These are phyloP conservation scores for Fusarium succisae DNA, from an alignment of 2,329 filamentous ascomycete species.

Conservation along the genomic window DNA sequence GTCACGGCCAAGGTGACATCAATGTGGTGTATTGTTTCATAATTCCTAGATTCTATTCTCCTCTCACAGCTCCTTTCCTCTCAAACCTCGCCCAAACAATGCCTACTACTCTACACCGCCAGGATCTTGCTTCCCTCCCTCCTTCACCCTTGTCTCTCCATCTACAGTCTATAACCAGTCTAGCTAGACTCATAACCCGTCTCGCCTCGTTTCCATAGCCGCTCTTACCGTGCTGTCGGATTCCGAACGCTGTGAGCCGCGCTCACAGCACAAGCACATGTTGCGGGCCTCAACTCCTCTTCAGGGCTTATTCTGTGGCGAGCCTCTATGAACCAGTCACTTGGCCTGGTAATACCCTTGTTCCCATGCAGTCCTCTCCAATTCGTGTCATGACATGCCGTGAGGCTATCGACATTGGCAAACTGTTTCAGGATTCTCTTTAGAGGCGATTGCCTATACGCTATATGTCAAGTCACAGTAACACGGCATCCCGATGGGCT, in stretches of 20 bases:
- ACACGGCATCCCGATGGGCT: conserved; percentile 22
- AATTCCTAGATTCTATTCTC: not conserved
- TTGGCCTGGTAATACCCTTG: not conserved
- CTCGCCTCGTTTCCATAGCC: conserved; percentile 8
- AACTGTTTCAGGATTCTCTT: not conserved
- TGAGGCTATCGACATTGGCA: conserved; percentile 13
- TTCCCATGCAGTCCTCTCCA: not conserved
- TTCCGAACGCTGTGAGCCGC: conserved; percentile 6
- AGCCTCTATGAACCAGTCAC: not conserved
- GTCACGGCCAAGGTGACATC: not conserved
- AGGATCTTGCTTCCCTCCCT: not conserved
- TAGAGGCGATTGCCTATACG: not conserved
- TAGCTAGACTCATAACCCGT: not conserved
- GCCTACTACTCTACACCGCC: not conserved
- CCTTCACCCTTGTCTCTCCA: not conserved
- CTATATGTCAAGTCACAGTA: not conserved
- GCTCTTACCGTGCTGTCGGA: conserved; percentile 15
- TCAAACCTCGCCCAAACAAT: not conserved
- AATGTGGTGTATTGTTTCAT: not conserved
- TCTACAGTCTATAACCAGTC: not conserved
- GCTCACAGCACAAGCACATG: not conserved
- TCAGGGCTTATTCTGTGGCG: not conserved
- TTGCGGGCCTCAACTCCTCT: conserved; percentile 1
- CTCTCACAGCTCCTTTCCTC: not conserved
- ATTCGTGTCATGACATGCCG: not conserved